Evolutionary conservation across 1,284 basidiomycete genomes (phyloP).

Genomic region (Cutaneotrichosporon cavernicola): DNA sequence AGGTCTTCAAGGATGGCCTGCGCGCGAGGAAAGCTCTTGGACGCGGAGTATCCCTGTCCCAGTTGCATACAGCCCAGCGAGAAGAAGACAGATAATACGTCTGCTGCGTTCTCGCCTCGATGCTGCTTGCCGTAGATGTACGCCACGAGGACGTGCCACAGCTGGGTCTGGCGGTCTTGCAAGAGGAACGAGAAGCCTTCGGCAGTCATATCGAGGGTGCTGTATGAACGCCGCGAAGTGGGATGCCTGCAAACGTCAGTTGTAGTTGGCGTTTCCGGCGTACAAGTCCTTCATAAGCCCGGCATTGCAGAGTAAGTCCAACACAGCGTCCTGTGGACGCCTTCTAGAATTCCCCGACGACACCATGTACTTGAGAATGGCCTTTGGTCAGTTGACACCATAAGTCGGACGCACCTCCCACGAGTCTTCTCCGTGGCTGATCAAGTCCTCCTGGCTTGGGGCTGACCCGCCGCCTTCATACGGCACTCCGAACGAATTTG

Average conservation of each 20-base stretch:
- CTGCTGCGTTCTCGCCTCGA: slow-evolving; percentile 84
- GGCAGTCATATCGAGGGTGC: slow-evolving; percentile 77
- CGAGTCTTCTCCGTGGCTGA: slow-evolving; percentile 80
- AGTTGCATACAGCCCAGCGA: slow-evolving; percentile 93
- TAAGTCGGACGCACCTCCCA: slow-evolving; percentile 73
- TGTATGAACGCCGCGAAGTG: slow-evolving; percentile 44
- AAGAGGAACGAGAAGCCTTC: slow-evolving; percentile 95
- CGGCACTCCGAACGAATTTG: slow-evolving; percentile 85
- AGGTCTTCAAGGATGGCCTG: slow-evolving; percentile 78
- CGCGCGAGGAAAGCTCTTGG: slow-evolving; percentile 70
- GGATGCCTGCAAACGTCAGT: slow-evolving; percentile 20
- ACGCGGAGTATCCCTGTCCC: slow-evolving; percentile 88
- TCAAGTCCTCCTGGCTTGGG: slow-evolving; percentile 63
- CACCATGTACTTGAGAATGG: slow-evolving; percentile 98
- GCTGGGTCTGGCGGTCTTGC: slow-evolving; percentile 90
- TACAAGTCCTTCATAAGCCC: slow-evolving; percentile 71
- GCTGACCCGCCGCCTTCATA: slow-evolving; percentile 58
- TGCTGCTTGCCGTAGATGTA: slow-evolving; percentile 65
- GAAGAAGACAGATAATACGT: slow-evolving; percentile 90
- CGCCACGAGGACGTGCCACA: slow-evolving; percentile 94
- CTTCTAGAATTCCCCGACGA: slow-evolving; percentile 63
- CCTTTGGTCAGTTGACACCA: slow-evolving; percentile 57
- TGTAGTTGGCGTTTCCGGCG: slow-evolving; percentile 38
- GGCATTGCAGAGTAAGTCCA: slow-evolving; percentile 77
- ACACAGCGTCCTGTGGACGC: slow-evolving; percentile 70